These are phyloP conservation scores for Oryza australiensis DNA, from an alignment of 176 grass and related monocot species.

Conservation along the genomic window DNA sequence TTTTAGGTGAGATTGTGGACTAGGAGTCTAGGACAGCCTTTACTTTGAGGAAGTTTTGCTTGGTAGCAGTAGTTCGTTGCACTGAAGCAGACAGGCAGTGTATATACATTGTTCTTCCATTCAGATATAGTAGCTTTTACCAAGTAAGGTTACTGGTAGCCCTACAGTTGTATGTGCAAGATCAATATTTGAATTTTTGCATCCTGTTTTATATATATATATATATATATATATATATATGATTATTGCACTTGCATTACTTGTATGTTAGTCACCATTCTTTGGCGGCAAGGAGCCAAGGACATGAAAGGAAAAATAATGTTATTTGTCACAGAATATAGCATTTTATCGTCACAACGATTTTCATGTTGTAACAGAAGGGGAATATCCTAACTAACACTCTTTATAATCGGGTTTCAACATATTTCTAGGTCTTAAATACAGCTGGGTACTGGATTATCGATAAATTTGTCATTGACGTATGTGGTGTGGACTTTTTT, in stretches of 20 bases:
- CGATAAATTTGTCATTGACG: neutral
- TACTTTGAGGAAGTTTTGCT: conserved; percentile 36
- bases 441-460: neutral
- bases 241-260: neutral
- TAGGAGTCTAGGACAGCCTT: conserved; percentile 28
- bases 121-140: conserved; percentile 32
- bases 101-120: conserved; percentile 52
- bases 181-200: conserved; percentile 13
- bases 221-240: neutral
- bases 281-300: conserved; percentile 11
- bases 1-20: neutral
- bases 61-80: conserved; percentile 23
- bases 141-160: conserved; percentile 16
- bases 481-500: neutral
- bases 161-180: conserved; percentile 22
- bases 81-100: conserved; percentile 34
- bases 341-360: neutral
- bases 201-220: conserved; percentile 17
- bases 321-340: neutral
- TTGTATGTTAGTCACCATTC: neutral
- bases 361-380: conserved; percentile 11
- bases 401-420: neutral
- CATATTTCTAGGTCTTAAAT: neutral
- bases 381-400: neutral
- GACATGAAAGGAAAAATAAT: neutral